Conservation (phyloP, 352 stramenopile genomes). For the Saprolegnia diclina region DNA sequence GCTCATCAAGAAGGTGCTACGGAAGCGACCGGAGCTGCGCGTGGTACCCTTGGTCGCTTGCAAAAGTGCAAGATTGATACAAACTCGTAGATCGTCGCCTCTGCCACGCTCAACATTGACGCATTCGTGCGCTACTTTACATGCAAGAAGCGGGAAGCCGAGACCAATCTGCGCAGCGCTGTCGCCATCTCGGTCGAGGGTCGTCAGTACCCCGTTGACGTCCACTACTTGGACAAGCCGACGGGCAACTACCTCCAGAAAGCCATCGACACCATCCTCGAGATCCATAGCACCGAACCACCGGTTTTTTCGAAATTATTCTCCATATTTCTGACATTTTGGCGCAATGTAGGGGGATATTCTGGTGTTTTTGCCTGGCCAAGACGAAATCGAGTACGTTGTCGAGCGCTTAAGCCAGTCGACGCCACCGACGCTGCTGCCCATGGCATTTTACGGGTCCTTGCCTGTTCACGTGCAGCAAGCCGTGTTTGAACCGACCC, state of each 20-base stretch:
- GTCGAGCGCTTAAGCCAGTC: conserved; percentile 56
- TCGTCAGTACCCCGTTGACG: conserved; percentile 87
- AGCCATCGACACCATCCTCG: conserved; percentile 62
- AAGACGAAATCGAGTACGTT: conserved; percentile 92
- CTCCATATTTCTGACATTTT: background rate
- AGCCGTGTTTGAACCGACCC: conserved; percentile 80
- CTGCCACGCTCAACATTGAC: conserved; percentile 74
- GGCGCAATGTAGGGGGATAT: conserved; percentile 74
- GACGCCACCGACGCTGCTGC: conserved; percentile 43
- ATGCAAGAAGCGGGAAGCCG: conserved; percentile 37
- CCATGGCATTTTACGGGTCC: conserved; percentile 88
- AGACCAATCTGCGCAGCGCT: conserved; percentile 28
- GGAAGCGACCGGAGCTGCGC: conserved; percentile 79
- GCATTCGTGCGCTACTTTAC: conserved; percentile 89
- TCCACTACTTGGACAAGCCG: conserved; percentile 80
- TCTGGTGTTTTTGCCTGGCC: conserved; percentile 92
- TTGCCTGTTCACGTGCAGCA: conserved; percentile 91
- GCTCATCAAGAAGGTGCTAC: conserved; percentile 94
- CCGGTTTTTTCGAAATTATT: background rate
- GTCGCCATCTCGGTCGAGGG: conserved; percentile 76
- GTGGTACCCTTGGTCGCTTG: conserved; percentile 78
- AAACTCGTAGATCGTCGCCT: conserved; percentile 52
- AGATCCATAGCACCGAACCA: conserved; percentile 61
- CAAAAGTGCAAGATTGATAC: conserved; percentile 46
- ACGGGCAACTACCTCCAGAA: conserved; percentile 64